Conservation (phyloP, 1,284 basidiomycete species). For the Sporisorium iseilematis-ciliati region DNA sequence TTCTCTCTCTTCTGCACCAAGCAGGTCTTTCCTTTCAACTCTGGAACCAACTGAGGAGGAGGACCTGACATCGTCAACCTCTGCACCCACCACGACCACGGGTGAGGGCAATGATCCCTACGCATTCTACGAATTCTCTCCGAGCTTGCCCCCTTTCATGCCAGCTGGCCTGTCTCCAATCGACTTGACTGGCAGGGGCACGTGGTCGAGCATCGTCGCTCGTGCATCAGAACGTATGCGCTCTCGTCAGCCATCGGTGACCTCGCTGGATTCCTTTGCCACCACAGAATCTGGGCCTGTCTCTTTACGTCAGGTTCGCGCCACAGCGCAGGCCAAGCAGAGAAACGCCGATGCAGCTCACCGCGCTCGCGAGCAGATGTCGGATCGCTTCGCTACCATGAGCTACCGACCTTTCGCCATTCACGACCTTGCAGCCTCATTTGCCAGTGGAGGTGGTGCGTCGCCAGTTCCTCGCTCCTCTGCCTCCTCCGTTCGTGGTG, state of each 20-base stretch:
- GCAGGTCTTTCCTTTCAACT: constrained; percentile 22
- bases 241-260: constrained; percentile 37
- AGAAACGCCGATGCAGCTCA: constrained; percentile 34
- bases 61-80: neutral
- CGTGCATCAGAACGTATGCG: constrained; percentile 36
- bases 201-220: constrained; percentile 60
- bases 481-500: constrained; percentile 3
- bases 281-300: constrained; percentile 39
- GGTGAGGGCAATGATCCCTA: constrained; percentile 34
- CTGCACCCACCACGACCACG: neutral
- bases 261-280: constrained; percentile 26
- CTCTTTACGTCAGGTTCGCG: constrained; percentile 53
- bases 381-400: constrained; percentile 37
- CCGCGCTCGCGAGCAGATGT: constrained; percentile 40
- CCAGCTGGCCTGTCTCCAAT: constrained; percentile 45
- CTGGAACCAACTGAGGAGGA: constrained; percentile 13
- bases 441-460: constrained; percentile 11
- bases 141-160: constrained; percentile 60
- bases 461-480: constrained; percentile 13
- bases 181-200: constrained; percentile 57
- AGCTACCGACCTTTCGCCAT: constrained; percentile 56
- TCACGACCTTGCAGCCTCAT: constrained; percentile 45
- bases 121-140: constrained; percentile 59
- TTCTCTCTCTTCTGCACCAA: constrained; percentile 7
- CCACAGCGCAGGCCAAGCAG: constrained; percentile 45